phyloP scores from a whole-genome alignment of 306 rosid genomes.

The Ziziphus jujuba region DNA sequence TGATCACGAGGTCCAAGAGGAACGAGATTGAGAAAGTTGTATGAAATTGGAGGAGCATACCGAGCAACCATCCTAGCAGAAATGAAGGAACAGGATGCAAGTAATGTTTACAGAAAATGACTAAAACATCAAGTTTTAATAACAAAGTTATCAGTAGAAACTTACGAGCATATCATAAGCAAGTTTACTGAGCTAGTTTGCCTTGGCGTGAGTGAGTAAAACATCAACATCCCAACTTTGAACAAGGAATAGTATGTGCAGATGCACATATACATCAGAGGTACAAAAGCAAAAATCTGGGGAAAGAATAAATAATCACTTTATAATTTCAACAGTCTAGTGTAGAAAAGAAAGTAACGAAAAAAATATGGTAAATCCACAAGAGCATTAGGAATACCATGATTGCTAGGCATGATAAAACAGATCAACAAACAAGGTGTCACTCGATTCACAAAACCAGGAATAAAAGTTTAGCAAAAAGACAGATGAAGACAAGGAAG shows the following conservation, averaged over 20 bases:
- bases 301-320: slow-evolving; percentile 33
- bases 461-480: neutral
- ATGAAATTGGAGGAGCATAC: slow-evolving; percentile 96
- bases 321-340: slow-evolving; percentile 20
- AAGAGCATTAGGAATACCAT: neutral
- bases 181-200: slow-evolving; percentile 92
- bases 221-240: slow-evolving; percentile 85
- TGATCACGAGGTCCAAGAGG: slow-evolving; percentile 40
- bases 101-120: slow-evolving; percentile 19
- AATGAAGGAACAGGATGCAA: slow-evolving; percentile 17
- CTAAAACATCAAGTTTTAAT: neutral
- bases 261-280: slow-evolving; percentile 96
- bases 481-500: too few species aligned
- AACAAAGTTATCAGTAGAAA: slow-evolving; percentile 27
- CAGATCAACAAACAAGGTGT: neutral
- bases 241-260: slow-evolving; percentile 97
- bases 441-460: neutral
- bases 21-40: slow-evolving; percentile 93
- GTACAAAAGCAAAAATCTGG: slow-evolving; percentile 88
- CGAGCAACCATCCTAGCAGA: slow-evolving; percentile 89
- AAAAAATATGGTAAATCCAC: neutral
- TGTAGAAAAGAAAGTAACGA: slow-evolving; percentile 6
- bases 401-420: neutral
- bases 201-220: slow-evolving; percentile 91
- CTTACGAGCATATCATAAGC: slow-evolving; percentile 99